Evolutionary conservation across 192 early-diverging fungal species (phyloP), one percentile per base, ranked within the genome.

Genomic region (Coemansia sp.): DNA sequence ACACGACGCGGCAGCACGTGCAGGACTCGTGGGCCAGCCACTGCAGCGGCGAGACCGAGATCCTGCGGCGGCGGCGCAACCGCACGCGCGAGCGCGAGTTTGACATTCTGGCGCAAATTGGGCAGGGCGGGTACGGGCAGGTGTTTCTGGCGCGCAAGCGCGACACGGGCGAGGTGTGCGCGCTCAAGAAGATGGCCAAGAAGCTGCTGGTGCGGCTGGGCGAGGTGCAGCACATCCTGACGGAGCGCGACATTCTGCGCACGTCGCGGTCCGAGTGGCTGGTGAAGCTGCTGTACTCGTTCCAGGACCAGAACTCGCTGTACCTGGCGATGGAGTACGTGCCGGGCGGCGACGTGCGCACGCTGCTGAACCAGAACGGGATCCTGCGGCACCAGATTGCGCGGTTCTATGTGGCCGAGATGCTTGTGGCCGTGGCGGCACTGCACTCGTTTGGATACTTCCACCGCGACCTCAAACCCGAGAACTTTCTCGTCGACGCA

Each of bases 381-480:
- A 83, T 89, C 7, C 68, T 95, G 29, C 81, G 84, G 33, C 86
- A 95, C 65, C 73, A 85, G 21, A 85, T 87, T 67, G 90, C 90
- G 16, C 82, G 84, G 48, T 95, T 95, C 62, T 97, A 97, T 65
- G 73, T 92, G 32, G 92, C 89, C 8, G 95, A 97, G 77, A 92
- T 92, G 86, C 69, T 88, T 6, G 67, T 92, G 32, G 87, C 88
- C 6, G 89, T 97, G 28, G 81, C 87, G 21, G 89, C 84, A 32
- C 80, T 94, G 22, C 95, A 98, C 67, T 69, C 85, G 38, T 69
- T 97, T 10, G 94, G 94, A 2, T 97, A 90, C 71, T 88, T 97
- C 62, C 93, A 97, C 77, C 82, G 94, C 38, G 93, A 95, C 73
- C 82, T 95, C 51, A 95, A 95, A 68, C 93, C 93, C 27, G 93